These are phyloP conservation scores for Cyclospora cayetanensis DNA, from an alignment of 169 alveolate species.

Conservation along the genomic window DNA sequence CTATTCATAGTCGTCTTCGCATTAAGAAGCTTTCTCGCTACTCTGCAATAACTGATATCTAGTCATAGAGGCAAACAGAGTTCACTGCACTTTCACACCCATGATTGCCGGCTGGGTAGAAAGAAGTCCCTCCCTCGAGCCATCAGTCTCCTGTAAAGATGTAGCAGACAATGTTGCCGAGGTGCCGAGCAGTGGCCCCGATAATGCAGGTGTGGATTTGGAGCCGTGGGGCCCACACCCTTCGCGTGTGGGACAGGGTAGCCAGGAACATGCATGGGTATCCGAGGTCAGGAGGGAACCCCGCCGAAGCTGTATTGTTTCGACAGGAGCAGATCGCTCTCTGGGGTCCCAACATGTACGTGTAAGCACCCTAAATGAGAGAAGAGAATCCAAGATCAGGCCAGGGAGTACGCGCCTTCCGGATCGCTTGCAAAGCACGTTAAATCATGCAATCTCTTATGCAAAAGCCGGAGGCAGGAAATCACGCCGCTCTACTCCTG, in stretches of 20 bases:
- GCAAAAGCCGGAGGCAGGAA: neutral
- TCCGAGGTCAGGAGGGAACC: conserved; percentile 49
- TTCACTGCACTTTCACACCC: neutral
- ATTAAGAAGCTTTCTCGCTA: neutral
- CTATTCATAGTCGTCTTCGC: neutral
- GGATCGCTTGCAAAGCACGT: neutral
- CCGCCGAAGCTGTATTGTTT: conserved; percentile 51
- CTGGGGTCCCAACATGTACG: conserved; percentile 24
- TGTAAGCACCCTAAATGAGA: neutral
- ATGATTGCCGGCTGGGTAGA: conserved; percentile 40
- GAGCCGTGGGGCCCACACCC: conserved; percentile 60
- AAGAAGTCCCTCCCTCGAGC: neutral
- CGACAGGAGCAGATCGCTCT: conserved; percentile 3
- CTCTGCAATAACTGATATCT: conserved; percentile 1
- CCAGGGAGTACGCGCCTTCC: neutral
- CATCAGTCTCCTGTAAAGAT: neutral
- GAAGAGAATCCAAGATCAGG: neutral
- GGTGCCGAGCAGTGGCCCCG: neutral
- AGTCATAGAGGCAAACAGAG: too few species aligned
- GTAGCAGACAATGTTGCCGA: conserved; percentile 3
- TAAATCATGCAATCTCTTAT: conserved; percentile 26
- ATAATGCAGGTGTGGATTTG: neutral
- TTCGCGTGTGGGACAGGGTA: conserved; percentile 49
- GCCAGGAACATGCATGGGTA: conserved; percentile 34
- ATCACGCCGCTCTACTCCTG: conserved; percentile 28